Evolutionary conservation across 2,329 filamentous ascomycete genomes (phyloP), one percentile per base, ranked within the genome.

Genomic region (Madurella fahalii): DNA sequence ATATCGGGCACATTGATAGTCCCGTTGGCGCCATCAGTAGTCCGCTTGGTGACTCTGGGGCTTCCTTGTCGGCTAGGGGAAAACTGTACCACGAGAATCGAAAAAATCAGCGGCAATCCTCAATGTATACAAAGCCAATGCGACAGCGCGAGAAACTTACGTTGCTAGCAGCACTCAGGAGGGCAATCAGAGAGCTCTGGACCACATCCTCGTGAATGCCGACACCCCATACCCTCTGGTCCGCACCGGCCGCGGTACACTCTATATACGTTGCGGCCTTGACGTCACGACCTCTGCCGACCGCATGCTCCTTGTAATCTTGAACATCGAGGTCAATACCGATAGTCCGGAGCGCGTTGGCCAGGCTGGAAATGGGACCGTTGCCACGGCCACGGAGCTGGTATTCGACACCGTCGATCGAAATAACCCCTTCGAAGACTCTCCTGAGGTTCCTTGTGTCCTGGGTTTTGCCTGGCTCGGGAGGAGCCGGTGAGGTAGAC

Each of bases 251-350:
- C 17, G 85, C 80, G 30, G 81, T 91, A 72, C 91, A 96, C 71
- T 96, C 89, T 60, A 97, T 95, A 69, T 95, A 97, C 2, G 92
- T 90, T 2, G 91, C 93, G n/a, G 93, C 93, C 76, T 95, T 95
- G 62, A 93, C 90, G 58, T 90, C 83, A 54, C 84, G 82, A 58
- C 89, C 90, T 49, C 80, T 78, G 61, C 90, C 90, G 63, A 97
- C 91, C 30, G 92, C 87, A 73, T 97, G 93, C 72, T 97, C 94
- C 77, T 95, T 96, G 78, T 97, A 97, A 70, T 96, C 90, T 44
- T 86, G 83, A 49, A 97, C 90, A 67, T 97, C 93, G 20, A 97
- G 77, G 66, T 95, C 86, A 60, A 97, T 86, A 55, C 90, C 89
- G 34, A 97, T 74, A 15, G 79, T 78, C 63, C 83, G 82, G 42